Evolutionary conservation across 2,329 filamentous ascomycete genomes (phyloP).

Genomic region (Penicillium sp.): DNA sequence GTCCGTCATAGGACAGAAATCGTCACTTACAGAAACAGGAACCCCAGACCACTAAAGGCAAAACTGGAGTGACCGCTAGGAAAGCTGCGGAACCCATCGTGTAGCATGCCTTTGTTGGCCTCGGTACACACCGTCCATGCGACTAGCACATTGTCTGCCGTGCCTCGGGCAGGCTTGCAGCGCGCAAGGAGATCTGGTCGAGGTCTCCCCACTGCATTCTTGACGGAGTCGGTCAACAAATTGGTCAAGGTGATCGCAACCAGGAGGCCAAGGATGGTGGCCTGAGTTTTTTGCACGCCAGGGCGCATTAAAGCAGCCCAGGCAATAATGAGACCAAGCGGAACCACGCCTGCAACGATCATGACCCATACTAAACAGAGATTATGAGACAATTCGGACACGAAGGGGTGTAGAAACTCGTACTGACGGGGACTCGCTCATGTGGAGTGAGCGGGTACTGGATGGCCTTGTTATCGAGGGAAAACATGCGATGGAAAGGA

Average conservation of each 20-base stretch:
- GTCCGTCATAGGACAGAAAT: not conserved
- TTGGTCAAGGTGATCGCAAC: slow-evolving; percentile 70
- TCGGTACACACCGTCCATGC: slow-evolving; percentile 43
- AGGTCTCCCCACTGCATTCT: slow-evolving; percentile 78
- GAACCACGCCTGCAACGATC: slow-evolving; percentile 68
- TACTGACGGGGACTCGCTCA: slow-evolving; percentile 76
- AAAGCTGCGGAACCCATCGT: slow-evolving; percentile 62
- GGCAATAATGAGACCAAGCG: slow-evolving; percentile 59
- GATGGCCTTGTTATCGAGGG: slow-evolving; percentile 74
- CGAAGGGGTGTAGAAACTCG: slow-evolving; percentile 23
- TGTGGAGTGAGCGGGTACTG: slow-evolving; percentile 78
- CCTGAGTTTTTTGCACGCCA: slow-evolving; percentile 72
- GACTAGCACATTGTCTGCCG: slow-evolving; percentile 51
- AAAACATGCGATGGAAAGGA: slow-evolving; percentile 94
- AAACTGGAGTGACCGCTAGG: slow-evolving; percentile 59
- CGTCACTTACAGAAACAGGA: slow-evolving; percentile 45
- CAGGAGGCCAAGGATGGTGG: slow-evolving; percentile 72
- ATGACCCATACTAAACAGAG: slow-evolving; percentile 57
- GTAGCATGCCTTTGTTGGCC: slow-evolving; percentile 51
- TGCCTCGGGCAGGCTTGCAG: slow-evolving; percentile 64
- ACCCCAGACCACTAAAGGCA: slow-evolving; percentile 56
- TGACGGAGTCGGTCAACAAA: slow-evolving; percentile 84
- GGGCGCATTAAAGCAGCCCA: slow-evolving; percentile 61
- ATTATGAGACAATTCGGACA: slow-evolving; percentile 4
- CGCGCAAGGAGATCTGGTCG: slow-evolving; percentile 83